Conservation (phyloP, 257 asterid species). For the Forsythia suspensa region DNA sequence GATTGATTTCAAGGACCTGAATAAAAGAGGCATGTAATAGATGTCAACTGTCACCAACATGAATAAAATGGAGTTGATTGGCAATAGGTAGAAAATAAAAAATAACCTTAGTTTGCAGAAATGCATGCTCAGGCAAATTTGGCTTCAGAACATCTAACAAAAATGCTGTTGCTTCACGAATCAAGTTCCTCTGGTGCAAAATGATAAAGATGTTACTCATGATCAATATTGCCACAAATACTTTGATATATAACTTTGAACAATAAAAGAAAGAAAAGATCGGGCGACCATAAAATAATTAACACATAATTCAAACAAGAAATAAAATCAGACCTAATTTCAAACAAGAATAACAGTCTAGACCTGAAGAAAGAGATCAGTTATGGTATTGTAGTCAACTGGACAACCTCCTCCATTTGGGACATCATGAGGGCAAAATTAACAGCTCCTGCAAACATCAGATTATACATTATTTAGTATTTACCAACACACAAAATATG, state of each 20-base stretch:
- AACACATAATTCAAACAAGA: no score
- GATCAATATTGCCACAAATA: no score
- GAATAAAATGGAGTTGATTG: neutral
- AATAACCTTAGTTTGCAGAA: conserved; percentile 91
- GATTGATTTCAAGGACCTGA: conserved; percentile 94
- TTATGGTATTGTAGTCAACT: conserved; percentile 93
- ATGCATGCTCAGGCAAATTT: conserved; percentile 90
- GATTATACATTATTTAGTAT: neutral
- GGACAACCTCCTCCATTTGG: conserved; percentile 99
- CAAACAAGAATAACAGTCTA: no score
- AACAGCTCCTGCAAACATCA: conserved; percentile 83
- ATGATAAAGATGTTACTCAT: neutral
- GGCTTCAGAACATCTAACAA: conserved; percentile 97
- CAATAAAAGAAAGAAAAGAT: no score
- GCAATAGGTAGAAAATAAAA: conserved; percentile 11
- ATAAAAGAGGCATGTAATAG: conserved; percentile 22
- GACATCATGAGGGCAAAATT: conserved; percentile 99
- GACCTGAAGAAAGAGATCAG: conserved; percentile 97
- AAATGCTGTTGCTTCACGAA: conserved; percentile 99
- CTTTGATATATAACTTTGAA: no score
- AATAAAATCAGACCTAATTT: no score
- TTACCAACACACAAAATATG: no score
- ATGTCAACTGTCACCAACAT: conserved; percentile 23
- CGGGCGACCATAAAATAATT: no score
- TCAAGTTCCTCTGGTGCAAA: conserved; percentile 81